Base-by-base conservation (phyloP, 768 basidiomycete species). In the Phanerochaete carnosa region DNA sequence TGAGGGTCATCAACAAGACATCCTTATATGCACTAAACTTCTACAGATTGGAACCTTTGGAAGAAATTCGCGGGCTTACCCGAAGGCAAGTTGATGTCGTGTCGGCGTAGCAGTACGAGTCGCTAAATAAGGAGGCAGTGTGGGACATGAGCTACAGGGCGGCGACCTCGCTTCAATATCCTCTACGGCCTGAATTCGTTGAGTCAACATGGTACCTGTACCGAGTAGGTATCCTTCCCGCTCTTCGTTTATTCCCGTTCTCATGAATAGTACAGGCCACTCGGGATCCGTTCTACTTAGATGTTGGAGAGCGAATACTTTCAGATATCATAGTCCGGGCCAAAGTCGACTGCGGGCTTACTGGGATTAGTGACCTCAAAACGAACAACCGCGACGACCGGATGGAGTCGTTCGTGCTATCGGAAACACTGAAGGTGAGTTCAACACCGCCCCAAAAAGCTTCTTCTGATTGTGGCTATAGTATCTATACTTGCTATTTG, bases 161-260 rank as follows among this genome's bases (percentile, higher is more conserved):
- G 62, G 90, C 88, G 16, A 90, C 89, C 7, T 86, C 89, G 26
- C 78, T 83, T 66, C 89, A 91, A 64, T 94, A 92, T 63, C 92
- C 92, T 13, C 76, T 94, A 59, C 80, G 92, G 56, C 92, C 92
- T 61, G 96, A 99, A 74, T 95, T 97, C 66, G 83, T 97, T 59
- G 97, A 99, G 74, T 94, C 92, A 23, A 99, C 94, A 5, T 95
- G 95, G 88, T 97, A 95, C 74, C 78, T 98, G 19, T 98, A 97
- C 69, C 83, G 91, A 55, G 93, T 90, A 65, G 63, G 84, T 72
- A 25, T 33, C 19, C 5, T 26, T 50, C 47, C n/a, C 15, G 1
- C 8, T 15, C 29, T 29, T 12, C 9, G 9, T 5, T n/a, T 50
- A 39, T 39, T 68, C 19, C 33, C 65, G 54, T 57, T 25, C 55